Evolutionary conservation across 139 green algal species (phyloP), one percentile per base, ranked within the genome.

Genomic region (Astrephomene gubernaculifera): DNA sequence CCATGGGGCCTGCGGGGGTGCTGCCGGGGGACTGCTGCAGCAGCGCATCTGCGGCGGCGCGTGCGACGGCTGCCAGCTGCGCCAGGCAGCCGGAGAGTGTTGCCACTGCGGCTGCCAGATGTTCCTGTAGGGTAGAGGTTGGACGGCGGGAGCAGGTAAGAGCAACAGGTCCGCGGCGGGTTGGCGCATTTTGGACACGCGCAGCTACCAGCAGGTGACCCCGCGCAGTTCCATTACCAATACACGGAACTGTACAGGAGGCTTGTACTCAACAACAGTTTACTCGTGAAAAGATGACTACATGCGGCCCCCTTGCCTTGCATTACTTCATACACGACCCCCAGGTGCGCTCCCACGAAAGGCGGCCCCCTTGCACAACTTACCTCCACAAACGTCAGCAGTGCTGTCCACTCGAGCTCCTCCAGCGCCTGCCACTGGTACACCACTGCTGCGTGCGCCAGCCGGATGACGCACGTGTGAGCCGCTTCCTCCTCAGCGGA

Each of bases 351-450:
- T n/a, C n/a, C n/a, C n/a, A n/a, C n/a, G n/a, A n/a, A n/a, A n/a
- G n/a, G n/a, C n/a, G n/a, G n/a, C n/a, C n/a, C n/a, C n/a, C n/a
- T n/a, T n/a, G n/a, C n/a, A n/a, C n/a, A n/a, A n/a, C n/a, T n/a
- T n/a, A n/a, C n/a, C n/a, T 81, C 52, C 39, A 71, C 74, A 38
- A 33, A 44, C 21, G 82, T 72, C 54, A 92, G 79, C 53, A 90
- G 54, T 0, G 86, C 81, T 24, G 85, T 71, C 89, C 89, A 92
- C n/a, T 92, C 89, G 27, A 83, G 54, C 60, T 87, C 60, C 3
- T 69, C 83, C 67, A 92, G 83, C 33, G 68, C 83, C 9, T 24
- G 29, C 86, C 86, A 90, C 79, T 73, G 44, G 67, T 92, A 92
- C 25, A 71, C 25, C 33, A 88, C 80, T 9, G 85, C 87, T 27